A percentile compares a stretch with the other conserved stretches of the same genome.
These are phyloP conservation scores for Cucumis melo DNA, from an alignment of 306 rosid genomes.

Conservation along the genomic window DNA sequence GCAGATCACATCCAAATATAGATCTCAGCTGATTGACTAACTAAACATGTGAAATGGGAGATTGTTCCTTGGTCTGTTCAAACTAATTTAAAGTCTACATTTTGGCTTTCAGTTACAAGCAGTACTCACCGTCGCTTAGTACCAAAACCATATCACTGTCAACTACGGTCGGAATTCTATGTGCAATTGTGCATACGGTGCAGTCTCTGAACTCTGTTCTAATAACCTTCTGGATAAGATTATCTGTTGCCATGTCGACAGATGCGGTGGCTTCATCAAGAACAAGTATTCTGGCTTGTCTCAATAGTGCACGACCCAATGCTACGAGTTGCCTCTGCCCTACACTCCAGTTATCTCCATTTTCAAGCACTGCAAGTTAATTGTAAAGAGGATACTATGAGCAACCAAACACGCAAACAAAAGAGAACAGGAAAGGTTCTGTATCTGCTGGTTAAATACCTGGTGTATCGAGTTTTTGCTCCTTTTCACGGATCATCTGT, in stretches of 20 bases:
- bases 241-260: constrained; percentile 86
- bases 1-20: constrained; percentile 17
- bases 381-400: neutral
- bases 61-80: neutral
- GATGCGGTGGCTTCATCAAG: constrained; percentile 99
- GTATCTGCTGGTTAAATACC: constrained; percentile 25
- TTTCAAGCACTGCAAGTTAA: constrained; percentile 69
- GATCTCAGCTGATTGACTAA: neutral
- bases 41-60: neutral
- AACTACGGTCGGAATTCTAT: constrained; percentile 88
- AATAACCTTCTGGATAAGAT: constrained; percentile 78
- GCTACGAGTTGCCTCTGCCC: constrained; percentile 97
- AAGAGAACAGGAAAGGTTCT: neutral
- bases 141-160: constrained; percentile 82
- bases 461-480: constrained; percentile 63
- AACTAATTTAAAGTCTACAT: neutral
- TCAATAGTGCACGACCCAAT: constrained; percentile 82
- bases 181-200: constrained; percentile 84
- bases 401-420: neutral
- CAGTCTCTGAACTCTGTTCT: constrained; percentile 70
- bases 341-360: constrained; percentile 99
- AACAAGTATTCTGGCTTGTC: constrained; percentile 86
- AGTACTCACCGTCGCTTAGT: constrained; percentile 72
- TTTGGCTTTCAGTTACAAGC: neutral
- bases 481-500: constrained; percentile 49